Evolutionary conservation across 129 eudicot genomes (phyloP).

Genomic region (Flaveria sonorensis): DNA sequence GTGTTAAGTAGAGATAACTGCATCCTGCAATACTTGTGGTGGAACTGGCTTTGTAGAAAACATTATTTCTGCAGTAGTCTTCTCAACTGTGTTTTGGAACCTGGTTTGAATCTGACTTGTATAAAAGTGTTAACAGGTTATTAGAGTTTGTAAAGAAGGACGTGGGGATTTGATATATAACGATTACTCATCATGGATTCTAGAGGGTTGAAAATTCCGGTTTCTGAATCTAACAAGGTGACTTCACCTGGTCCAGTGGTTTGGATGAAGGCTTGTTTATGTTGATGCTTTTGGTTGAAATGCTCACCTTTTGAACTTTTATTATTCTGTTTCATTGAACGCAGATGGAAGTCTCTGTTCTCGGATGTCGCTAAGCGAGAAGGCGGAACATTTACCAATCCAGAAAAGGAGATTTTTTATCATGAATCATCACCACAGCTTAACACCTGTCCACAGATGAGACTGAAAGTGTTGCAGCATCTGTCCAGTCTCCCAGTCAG

Average conservation of each 20-base stretch:
- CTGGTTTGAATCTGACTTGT: not conserved
- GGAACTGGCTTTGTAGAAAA: not conserved
- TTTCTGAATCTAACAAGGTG: conserved; percentile 40
- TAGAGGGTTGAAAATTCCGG: conserved; percentile 12
- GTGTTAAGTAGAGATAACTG: not conserved
- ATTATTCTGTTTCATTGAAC: conserved; percentile 3
- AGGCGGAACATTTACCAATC: conserved; percentile 42
- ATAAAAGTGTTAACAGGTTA: conserved; percentile 19
- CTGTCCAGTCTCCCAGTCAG: conserved; percentile 19
- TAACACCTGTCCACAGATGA: not conserved
- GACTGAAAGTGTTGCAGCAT: conserved; percentile 10
- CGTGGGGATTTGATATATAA: conserved; percentile 4
- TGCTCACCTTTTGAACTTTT: not conserved
- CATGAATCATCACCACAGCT: conserved; percentile 33
- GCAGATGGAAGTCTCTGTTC: conserved; percentile 36
- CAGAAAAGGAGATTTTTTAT: conserved; percentile 43
- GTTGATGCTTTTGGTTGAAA: conserved; percentile 3
- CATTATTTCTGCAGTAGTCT: conserved; percentile 2
- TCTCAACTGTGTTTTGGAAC: conserved; percentile 20
- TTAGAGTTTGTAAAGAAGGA: conserved; percentile 26
- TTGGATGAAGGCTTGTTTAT: conserved; percentile 9
- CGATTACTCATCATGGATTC: conserved; percentile 16
- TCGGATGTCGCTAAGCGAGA: conserved; percentile 28
- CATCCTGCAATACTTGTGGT: not conserved
- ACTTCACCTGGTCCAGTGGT: conserved; percentile 10